These are phyloP conservation scores for Mycotypha africana DNA, from an alignment of 371 early-diverging fungal species.

Conservation along the genomic window DNA sequence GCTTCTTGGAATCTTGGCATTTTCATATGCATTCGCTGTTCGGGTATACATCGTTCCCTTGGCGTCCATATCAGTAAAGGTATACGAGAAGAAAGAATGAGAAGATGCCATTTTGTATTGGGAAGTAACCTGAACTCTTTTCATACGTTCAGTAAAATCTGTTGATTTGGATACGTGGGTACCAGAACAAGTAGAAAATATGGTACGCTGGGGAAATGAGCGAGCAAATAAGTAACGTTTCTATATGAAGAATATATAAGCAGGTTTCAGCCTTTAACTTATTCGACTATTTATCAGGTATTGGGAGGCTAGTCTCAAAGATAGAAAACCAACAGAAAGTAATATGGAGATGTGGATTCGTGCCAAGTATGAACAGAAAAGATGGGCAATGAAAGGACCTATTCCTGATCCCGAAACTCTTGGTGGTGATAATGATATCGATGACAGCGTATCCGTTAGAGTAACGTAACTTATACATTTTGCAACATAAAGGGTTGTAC, in stretches of 20 bases:
- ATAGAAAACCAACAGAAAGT: constrained; percentile 44
- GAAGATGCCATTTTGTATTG: no score
- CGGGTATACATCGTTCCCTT: constrained; percentile 73
- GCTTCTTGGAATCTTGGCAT: constrained; percentile 84
- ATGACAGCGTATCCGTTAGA: background rate
- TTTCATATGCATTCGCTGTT: constrained; percentile 85
- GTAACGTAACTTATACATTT: no score
- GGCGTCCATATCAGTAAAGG: constrained; percentile 86
- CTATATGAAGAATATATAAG: background rate
- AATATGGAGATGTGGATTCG: constrained; percentile 82
- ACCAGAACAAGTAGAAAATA: constrained; percentile 78
- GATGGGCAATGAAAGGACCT: constrained; percentile 66
- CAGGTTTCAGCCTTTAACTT: no score
- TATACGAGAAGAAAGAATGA: constrained; percentile 18
- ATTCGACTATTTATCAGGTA: constrained; percentile 44
- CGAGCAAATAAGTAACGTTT: constrained; percentile 58
- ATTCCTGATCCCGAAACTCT: constrained; percentile 72
- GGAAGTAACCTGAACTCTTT: no score
- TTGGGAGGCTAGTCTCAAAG: constrained; percentile 59
- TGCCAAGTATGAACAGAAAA: constrained; percentile 79
- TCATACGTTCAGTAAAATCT: constrained; percentile 58
- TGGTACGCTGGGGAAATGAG: constrained; percentile 82
- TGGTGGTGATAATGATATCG: constrained; percentile 33
- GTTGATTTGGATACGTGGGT: constrained; percentile 87
- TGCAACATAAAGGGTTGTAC: no score